These are phyloP conservation scores for Yarrowia sp. DNA, from an alignment of 805 yeast species.

Conservation along the genomic window DNA sequence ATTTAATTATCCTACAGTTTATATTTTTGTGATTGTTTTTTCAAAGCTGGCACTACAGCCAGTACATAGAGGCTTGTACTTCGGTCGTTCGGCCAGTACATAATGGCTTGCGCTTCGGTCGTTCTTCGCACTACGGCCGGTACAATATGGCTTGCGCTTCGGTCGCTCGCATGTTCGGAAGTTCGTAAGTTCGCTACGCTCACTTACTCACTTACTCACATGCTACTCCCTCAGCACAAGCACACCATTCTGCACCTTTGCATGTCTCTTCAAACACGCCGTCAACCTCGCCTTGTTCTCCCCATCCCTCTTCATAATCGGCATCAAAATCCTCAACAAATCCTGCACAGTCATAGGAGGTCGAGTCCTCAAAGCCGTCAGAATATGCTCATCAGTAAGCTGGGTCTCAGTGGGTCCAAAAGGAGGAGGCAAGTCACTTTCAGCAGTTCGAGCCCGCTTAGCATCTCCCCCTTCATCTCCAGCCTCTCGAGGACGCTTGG, in stretches of 20 bases:
- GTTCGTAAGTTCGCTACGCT: too few species aligned
- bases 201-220: too few species aligned
- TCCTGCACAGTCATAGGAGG: constrained; percentile 53
- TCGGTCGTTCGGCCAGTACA: too few species aligned
- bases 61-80: too few species aligned
- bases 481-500: constrained; percentile 41
- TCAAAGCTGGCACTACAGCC: too few species aligned
- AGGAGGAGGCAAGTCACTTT: constrained; percentile 41
- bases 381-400: constrained; percentile 71
- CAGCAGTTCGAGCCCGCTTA: constrained; percentile 38
- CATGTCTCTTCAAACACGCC: constrained; percentile 54
- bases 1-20: too few species aligned
- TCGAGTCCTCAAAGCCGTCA: constrained; percentile 51
- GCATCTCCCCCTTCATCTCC: constrained; percentile 35
- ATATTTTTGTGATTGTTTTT: too few species aligned
- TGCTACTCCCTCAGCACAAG: constrained; percentile 31
- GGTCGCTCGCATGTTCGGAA: too few species aligned
- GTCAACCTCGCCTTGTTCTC: constrained; percentile 63
- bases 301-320: constrained; percentile 60
- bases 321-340: constrained; percentile 58
- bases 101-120: too few species aligned
- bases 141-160: too few species aligned
- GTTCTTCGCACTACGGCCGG: too few species aligned
- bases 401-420: constrained; percentile 42
- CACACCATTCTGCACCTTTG: constrained; percentile 52